Conservation (phyloP, 2,329 filamentous ascomycete species). For the Paecilomyces sp. region DNA sequence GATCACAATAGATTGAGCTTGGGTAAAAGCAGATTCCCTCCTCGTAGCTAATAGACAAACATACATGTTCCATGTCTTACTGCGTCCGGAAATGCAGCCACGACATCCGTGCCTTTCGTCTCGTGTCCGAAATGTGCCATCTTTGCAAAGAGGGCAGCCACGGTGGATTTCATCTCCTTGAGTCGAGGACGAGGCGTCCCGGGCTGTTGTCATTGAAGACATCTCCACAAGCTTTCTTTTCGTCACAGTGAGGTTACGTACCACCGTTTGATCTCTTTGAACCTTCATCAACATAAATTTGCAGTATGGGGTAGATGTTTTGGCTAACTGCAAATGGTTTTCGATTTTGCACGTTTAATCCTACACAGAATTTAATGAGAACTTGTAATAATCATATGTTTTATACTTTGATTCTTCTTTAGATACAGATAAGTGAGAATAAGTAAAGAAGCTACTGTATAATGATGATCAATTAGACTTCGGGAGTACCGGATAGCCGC, state of each 20-base stretch:
- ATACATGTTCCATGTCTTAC: conserved; percentile 24
- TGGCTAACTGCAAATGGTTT: not conserved
- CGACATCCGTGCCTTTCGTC: conserved; percentile 23
- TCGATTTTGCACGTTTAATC: not conserved
- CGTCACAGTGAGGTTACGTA: not conserved
- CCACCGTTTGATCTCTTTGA: not conserved
- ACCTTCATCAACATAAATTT: not conserved
- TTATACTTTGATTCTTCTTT: not conserved
- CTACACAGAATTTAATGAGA: not conserved
- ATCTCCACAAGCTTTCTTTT: not conserved
- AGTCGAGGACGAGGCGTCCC: not conserved
- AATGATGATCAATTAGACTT: not conserved
- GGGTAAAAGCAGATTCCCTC: not conserved
- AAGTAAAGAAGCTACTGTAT: not conserved
- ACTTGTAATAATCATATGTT: not conserved
- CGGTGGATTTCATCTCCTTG: not conserved
- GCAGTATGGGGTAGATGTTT: not conserved
- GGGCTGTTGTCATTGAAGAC: not conserved
- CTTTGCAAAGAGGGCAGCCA: not conserved
- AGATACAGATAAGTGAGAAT: too few relatives aligned
- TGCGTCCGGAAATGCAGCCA: conserved; percentile 17
- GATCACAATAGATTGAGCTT: not conserved
- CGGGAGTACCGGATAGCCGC: not conserved
- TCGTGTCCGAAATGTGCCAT: conserved; percentile 18
- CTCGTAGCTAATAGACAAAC: not conserved